Base-by-base conservation (phyloP, 305 asterid species). In the Fraxinus ornus region DNA sequence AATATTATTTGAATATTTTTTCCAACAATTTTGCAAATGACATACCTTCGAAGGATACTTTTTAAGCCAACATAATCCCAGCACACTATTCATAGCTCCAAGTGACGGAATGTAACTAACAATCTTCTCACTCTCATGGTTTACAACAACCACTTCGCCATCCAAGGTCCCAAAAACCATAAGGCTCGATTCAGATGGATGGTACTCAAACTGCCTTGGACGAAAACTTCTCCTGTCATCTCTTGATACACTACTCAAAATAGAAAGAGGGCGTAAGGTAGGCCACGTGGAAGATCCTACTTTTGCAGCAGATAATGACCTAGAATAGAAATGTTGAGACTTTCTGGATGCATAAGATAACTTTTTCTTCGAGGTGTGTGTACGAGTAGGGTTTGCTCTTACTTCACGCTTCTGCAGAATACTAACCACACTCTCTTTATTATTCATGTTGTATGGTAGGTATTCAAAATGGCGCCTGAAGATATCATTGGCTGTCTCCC, bases 161-260 rank as follows among this genome's bases (percentile, higher is more conserved):
- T 95, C 98, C 85, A 95, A 85, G 47, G 98, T 95, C 84, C 98
- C 98, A 68, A 95, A 90, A 86, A 88, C 98, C 98, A 95, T 95
- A 85, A 93, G 96, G 89, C 97, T 91, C 2, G 98, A 86, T 88
- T 93, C 97, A 71, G 98, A 88, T 80, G 98, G 98, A 90, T 93
- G 98, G 88, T 95, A 95, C 93, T 95, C 98, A 74, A 95, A 92
- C 80, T 95, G 98, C 82, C 98, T 90, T 44, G 98, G 98, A 79
- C 97, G 98, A 80, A 89, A 89, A 62, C 88, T 90, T 87, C 94
- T 91, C 84, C 90, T 87, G 82, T 91, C 97, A 86, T 91, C 95
- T 80, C 97, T 87, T 71, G 85, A 72, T 81, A 52, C 81, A 83
- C 85, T 77, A 68, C 86, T 86, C 44, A 72, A 52, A 44, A 90